These are phyloP conservation scores for Nicotiana tabacum DNA, from an alignment of 257 asterid species.

Conservation along the genomic window DNA sequence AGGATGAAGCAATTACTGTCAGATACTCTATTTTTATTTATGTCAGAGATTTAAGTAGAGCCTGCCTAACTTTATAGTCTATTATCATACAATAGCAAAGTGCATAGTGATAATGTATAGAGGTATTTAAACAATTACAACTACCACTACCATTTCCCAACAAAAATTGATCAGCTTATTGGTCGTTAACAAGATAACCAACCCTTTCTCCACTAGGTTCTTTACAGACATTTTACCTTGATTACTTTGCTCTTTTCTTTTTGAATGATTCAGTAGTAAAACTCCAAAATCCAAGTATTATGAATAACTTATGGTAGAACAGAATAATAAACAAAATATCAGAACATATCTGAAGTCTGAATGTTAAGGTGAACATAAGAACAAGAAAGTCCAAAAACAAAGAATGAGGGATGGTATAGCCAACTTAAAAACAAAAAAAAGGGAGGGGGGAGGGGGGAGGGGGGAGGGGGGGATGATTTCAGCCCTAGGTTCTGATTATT, in stretches of 20 bases:
- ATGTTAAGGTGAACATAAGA: background rate
- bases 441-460: background rate
- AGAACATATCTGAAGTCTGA: background rate
- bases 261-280: background rate
- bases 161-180: background rate
- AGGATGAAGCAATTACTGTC: background rate
- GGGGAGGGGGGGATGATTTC: background rate
- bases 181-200: background rate
- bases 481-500: background rate
- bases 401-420: background rate
- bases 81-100: background rate
- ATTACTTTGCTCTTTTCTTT: background rate
- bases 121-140: background rate
- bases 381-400: background rate
- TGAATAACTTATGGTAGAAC: background rate
- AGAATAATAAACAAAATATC: background rate
- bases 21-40: background rate
- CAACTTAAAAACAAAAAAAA: background rate
- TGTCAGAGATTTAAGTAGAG: background rate
- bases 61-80: background rate
- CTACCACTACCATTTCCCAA: background rate
- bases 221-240: background rate
- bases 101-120: background rate
- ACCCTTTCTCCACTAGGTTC: background rate
- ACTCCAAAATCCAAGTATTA: background rate